Conservation (phyloP, 225 moss, liverwort and hornwort species). For the Physcomitrellopsis africana region DNA sequence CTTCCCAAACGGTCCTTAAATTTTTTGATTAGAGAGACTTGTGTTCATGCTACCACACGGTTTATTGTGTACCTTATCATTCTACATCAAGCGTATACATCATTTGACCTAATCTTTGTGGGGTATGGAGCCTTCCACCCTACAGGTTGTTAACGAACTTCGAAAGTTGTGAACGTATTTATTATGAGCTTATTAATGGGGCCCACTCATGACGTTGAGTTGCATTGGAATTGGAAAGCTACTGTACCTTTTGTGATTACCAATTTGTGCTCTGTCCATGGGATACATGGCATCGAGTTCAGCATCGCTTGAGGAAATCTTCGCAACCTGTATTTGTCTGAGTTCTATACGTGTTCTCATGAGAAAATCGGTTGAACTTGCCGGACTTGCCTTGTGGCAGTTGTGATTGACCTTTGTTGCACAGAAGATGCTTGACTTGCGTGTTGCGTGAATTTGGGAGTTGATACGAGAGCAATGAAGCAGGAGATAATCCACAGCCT, state of each 20-base stretch:
- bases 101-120: not conserved
- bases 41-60: not conserved
- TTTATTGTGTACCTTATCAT: not conserved
- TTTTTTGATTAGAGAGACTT: not conserved
- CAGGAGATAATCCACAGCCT: not conserved
- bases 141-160: not conserved
- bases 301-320: not conserved
- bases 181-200: constrained; percentile 3
- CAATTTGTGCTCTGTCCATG: constrained; percentile 12
- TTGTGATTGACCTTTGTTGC: not conserved
- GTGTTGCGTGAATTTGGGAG: constrained; percentile 14
- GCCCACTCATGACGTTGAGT: constrained; percentile 4
- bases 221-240: constrained; percentile 18
- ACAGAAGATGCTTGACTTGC: not conserved
- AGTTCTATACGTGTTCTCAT: constrained; percentile 10
- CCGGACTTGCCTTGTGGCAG: not conserved
- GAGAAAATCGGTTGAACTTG: not conserved
- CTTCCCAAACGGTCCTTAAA: too few species aligned
- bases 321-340: not conserved
- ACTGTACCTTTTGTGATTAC: constrained; percentile 24
- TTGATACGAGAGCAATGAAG: not conserved
- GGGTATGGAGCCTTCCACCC: not conserved
- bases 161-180: constrained; percentile 1
- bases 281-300: not conserved
- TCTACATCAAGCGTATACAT: not conserved